Base-by-base conservation (phyloP, 768 basidiomycete species). In the Leucogyrophana mollusca region DNA sequence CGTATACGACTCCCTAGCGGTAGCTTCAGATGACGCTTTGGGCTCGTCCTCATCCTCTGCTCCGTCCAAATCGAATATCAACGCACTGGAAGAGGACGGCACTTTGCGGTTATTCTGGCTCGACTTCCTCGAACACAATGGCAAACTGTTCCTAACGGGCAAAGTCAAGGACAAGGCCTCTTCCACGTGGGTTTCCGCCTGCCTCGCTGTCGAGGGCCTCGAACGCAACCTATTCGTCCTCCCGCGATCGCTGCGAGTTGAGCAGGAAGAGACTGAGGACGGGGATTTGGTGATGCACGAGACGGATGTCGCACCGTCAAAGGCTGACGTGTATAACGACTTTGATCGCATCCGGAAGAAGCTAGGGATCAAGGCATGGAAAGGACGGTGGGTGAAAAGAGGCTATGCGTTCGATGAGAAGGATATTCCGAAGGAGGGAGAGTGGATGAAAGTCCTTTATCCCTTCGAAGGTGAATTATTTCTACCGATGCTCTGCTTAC, bases 391-490 rank as follows among this genome's bases (percentile, higher is more conserved):
- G 62, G 95, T 99, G 11, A 81, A 85, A 51, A 76, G 94, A 20
- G 90, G 85, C 56, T 98, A 98, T 61, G 94, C 89, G 0, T 98
- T 99, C 60, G 94, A 91, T 8, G 83, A 90, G 25, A 73, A 76
- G 50, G 85, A 87, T 37, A 79, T 96, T 1, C 93, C 94, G 1
- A 73, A 80, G 46, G 85, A 80, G 16, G 85, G 94, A 61, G 77
- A 87, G 52, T 99, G 93, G 92, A 70, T 97, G 68, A 97, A 99
- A 64, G 91, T 95, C 2, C 79, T 94, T 2, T 97, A 96, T 62
- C 80, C 84, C 14, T 98, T 92, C 56, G 80, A 86, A 50, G 85
- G 95, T 92, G 49, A 53, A 83, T 57, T 9, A 4, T 50, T 14
- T 20, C 10, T 34, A 16, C 23, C 10, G 16, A 13, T 39, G 10